phyloP scores from a whole-genome alignment of 129 eudicot genomes.

The Apium graveolens region DNA sequence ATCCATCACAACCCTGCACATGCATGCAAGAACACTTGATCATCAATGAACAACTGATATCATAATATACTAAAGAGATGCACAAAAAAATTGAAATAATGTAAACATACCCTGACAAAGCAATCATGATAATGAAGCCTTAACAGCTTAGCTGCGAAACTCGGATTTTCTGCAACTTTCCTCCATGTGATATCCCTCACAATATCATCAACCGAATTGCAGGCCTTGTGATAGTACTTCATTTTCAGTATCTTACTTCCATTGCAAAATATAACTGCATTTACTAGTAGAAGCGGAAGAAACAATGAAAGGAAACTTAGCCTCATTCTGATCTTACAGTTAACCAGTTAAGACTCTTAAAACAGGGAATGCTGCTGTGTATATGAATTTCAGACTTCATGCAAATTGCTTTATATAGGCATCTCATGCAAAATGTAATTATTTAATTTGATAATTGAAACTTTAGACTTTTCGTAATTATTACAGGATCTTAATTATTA shows the following conservation, averaged over 20 bases:
- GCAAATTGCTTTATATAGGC: slow-evolving; percentile 9
- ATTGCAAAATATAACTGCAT: slow-evolving; percentile 6
- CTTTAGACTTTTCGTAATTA: neutral
- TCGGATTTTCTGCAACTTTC: slow-evolving; percentile 23
- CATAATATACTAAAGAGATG: neutral
- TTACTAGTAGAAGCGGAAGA: neutral
- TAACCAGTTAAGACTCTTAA: neutral
- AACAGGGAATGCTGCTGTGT: neutral
- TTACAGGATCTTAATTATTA: neutral
- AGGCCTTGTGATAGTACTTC: slow-evolving; percentile 27
- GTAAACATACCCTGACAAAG: slow-evolving; percentile 43
- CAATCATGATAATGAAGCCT: slow-evolving; percentile 58
- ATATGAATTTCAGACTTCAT: neutral
- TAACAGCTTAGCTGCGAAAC: slow-evolving; percentile 37
- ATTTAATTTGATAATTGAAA: neutral
- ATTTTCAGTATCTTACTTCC: slow-evolving; percentile 15
- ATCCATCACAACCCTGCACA: slow-evolving; percentile 56
- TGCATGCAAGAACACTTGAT: no score
- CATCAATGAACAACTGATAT: no score
- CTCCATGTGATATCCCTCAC: slow-evolving; percentile 37
- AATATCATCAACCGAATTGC: slow-evolving; percentile 21
- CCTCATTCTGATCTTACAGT: slow-evolving; percentile 9
- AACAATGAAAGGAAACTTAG: neutral
- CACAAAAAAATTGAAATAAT: neutral
- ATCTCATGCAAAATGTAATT: neutral